phyloP scores from a whole-genome alignment of 805 yeast genomes.

The Cyberlindnera euphorbiae region DNA sequence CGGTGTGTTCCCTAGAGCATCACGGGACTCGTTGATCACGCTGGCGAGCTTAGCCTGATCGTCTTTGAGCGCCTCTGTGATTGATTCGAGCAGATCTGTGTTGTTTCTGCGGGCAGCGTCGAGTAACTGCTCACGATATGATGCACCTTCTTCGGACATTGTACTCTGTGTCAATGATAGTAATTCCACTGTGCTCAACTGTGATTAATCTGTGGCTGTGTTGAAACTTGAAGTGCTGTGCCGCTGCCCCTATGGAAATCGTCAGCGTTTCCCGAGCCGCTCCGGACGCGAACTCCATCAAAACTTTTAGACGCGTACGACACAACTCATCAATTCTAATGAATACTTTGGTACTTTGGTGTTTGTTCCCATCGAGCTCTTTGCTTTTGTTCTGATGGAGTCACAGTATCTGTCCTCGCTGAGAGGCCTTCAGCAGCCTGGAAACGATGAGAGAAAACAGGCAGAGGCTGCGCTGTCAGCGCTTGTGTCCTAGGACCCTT shows the following conservation, averaged over 20 bases:
- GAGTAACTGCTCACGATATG: slow-evolving; percentile 69
- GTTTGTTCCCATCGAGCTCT: too few species aligned
- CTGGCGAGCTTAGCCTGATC: slow-evolving; percentile 30
- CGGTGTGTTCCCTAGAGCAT: slow-evolving; percentile 76
- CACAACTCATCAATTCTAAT: too few species aligned
- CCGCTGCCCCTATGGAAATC: too few species aligned
- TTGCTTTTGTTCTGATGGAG: too few species aligned
- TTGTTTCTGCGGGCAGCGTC: slow-evolving; percentile 90
- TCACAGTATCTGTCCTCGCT: slow-evolving; percentile 19
- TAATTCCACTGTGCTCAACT: too few species aligned
- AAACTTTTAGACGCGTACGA: not conserved
- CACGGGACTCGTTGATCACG: slow-evolving; percentile 64
- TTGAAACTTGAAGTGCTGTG: too few species aligned
- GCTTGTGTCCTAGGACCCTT: slow-evolving; percentile 44
- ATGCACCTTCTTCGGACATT: slow-evolving; percentile 57
- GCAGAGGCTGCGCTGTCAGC: slow-evolving; percentile 34
- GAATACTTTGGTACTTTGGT: too few species aligned
- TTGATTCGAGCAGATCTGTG: slow-evolving; percentile 59
- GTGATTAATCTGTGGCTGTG: too few species aligned
- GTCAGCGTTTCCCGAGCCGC: too few species aligned
- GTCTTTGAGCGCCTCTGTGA: slow-evolving; percentile 36
- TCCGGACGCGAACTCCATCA: too few species aligned
- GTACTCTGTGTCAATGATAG: too few species aligned
- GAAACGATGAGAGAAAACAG: slow-evolving; percentile 33
- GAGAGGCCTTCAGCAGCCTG: slow-evolving; percentile 29